These are phyloP conservation scores for Candida ipomoeae DNA, from an alignment of 805 yeast genomes.

Conservation along the genomic window DNA sequence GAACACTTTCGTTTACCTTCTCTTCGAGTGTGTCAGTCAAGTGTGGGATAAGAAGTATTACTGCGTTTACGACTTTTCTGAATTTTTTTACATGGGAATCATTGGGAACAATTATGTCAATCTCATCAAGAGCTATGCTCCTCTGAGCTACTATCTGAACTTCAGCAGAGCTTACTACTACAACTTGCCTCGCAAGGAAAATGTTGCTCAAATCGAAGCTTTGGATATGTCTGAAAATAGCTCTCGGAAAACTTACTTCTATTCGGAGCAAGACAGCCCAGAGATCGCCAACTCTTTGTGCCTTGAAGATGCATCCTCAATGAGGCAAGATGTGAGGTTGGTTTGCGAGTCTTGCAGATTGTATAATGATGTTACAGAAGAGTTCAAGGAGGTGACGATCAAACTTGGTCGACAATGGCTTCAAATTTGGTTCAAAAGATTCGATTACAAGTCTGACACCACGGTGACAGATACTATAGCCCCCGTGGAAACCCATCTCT, in stretches of 20 bases:
- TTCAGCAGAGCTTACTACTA: conserved; percentile 52
- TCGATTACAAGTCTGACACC: conserved; percentile 16
- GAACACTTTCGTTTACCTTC: conserved; percentile 53
- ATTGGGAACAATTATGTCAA: conserved; percentile 28
- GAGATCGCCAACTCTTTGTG: conserved; percentile 34
- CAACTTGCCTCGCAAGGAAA: conserved; percentile 39
- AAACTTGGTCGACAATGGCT: conserved; percentile 68
- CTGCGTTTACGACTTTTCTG: conserved; percentile 66
- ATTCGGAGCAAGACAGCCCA: conserved; percentile 31
- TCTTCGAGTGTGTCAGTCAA: conserved; percentile 62
- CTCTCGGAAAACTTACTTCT: conserved; percentile 21
- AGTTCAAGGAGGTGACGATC: conserved; percentile 56
- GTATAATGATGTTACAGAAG: conserved; percentile 13
- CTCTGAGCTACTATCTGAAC: conserved; percentile 48
- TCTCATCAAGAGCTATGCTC: conserved; percentile 43
- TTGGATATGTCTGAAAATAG: conserved; percentile 20
- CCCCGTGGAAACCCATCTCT: conserved; percentile 33
- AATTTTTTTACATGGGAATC: conserved; percentile 35
- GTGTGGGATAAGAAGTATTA: conserved; percentile 68
- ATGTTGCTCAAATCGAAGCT: conserved; percentile 20
- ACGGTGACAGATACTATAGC: conserved; percentile 26
- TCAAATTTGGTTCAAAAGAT: conserved; percentile 40
- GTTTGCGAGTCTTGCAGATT: conserved; percentile 26
- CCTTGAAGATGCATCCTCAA: conserved; percentile 29
- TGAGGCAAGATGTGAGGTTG: conserved; percentile 36